Percentiles rank a stretch among this genome's conserved stretches.
Conservation (phyloP, 352 stramenopile species). For the Globisporangium solare region DNA sequence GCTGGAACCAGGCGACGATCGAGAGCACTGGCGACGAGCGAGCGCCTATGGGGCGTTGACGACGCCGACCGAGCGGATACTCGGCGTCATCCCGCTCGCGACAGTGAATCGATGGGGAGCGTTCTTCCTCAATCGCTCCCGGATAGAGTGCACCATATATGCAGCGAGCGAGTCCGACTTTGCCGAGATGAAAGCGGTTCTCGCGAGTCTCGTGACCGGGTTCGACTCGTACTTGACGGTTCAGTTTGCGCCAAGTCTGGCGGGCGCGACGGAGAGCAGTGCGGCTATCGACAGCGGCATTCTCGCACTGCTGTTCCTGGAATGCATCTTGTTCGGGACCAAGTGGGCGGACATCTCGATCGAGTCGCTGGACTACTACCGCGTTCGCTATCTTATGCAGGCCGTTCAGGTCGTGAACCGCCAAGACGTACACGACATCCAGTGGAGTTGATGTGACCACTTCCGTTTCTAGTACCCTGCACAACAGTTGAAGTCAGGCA, state of each 20-base stretch:
- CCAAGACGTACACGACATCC: constrained; percentile 7
- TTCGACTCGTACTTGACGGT: constrained; percentile 1
- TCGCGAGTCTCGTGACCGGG: neutral
- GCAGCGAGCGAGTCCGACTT: constrained; percentile 1
- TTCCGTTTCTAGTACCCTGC: no score
- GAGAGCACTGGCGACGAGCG: neutral
- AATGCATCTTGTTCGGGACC: constrained; percentile 3
- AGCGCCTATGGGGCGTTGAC: constrained; percentile 5
- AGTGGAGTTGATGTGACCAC: no score
- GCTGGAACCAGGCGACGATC: no score
- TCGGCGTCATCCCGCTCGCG: constrained; percentile 2
- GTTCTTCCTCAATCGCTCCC: neutral
- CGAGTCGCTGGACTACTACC: constrained; percentile 1
- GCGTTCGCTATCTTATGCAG: constrained; percentile 5
- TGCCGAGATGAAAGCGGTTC: neutral
- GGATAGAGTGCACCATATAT: constrained; percentile 6
- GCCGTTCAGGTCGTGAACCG: constrained; percentile 4
- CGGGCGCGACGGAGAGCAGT: neutral
- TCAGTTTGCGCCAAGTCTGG: neutral
- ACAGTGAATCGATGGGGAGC: neutral
- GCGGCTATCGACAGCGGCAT: constrained; percentile 5
- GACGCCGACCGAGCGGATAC: neutral
- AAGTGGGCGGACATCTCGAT: neutral
- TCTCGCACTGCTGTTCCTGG: constrained; percentile 7
- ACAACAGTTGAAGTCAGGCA: no score